Base-by-base conservation (phyloP, 2,329 filamentous ascomycete genomes). In the Bipolaris victoriae region DNA sequence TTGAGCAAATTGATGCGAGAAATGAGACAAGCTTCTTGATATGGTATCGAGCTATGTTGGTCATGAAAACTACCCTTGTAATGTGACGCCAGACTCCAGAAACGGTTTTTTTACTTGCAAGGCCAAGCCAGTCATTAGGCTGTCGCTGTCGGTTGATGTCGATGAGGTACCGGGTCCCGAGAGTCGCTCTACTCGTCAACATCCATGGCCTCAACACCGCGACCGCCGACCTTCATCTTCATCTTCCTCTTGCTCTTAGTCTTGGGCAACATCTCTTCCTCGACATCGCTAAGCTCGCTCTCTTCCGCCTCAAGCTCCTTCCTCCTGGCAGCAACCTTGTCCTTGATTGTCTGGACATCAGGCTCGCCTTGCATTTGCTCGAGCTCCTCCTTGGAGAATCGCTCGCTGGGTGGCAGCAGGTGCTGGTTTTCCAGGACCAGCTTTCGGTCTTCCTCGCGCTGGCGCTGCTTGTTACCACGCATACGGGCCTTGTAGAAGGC, bases 401-500 rank as follows among this genome's bases (percentile, higher is more conserved):
- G 67, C 72, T 81, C 78, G 60, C 77, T 73, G 43, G 78, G 79
- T 68, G 91, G 92, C 70, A 99, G 86, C 77, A 99, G 84, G 80
- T 99, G 95, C 82, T 92, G 88, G 80, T 97, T 94, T 82, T 95
- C 88, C 67, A 88, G 89, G 49, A 99, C 93, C 65, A 98, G 84
- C 83, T 94, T 95, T 77, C 91, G 84, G 74, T 97, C 91, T 63
- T 85, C 82, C 70, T 88, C 90, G 64, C 91, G 83, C 82, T 95
- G 88, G 74, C 88, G 86, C 78, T 90, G 90, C 80, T 90, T 89
- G 81, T 96, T 96, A 77, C 93, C 93, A 50, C 88, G 88, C 90
- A 98, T 92, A 76, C 95, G 88, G 75, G 90, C 88, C 86, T 91
- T 93, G 84, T 97, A 97, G 81, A 97, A 97, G 65, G 90, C 90